Evolutionary conservation across 352 stramenopile genomes (phyloP).

Genomic region (Achlya hypogyna): DNA sequence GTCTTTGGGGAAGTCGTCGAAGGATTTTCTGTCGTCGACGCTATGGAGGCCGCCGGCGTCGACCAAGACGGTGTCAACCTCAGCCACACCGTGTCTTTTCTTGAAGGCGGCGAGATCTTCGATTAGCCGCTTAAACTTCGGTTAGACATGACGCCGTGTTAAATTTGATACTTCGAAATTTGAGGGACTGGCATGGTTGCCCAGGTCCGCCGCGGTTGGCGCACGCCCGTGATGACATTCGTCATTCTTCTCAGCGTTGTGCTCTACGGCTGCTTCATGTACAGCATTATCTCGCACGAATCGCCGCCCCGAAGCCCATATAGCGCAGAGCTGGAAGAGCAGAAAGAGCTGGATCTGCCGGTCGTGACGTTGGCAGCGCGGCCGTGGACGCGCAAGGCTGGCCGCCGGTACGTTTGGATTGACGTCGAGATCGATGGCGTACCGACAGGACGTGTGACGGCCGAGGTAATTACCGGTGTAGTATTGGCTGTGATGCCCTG

Average conservation of each 20-base stretch:
- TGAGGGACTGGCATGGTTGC: too few relatives aligned
- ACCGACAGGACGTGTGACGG: conserved; percentile 3
- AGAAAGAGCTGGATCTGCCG: background rate
- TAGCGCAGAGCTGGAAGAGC: too few relatives aligned
- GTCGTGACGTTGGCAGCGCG: too few relatives aligned
- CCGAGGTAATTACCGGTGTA: conserved; percentile 11
- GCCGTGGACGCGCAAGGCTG: conserved; percentile 3
- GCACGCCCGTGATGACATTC: too few relatives aligned
- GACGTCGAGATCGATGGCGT: conserved; percentile 18
- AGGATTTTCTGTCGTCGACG: conserved; percentile 72
- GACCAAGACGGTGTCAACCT: conserved; percentile 48
- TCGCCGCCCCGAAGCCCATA: too few relatives aligned
- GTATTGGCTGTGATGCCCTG: background rate
- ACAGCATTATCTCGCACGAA: background rate
- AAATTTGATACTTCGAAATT: too few relatives aligned
- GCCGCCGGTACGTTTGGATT: conserved; percentile 19
- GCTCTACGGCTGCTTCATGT: conserved; percentile 3
- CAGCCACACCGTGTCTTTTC: conserved; percentile 66
- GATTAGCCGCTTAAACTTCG: conserved; percentile 5
- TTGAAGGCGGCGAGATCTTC: conserved; percentile 61
- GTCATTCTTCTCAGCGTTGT: too few relatives aligned
- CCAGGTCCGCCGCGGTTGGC: too few relatives aligned
- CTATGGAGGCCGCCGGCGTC: conserved; percentile 66
- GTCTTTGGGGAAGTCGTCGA: conserved; percentile 82
- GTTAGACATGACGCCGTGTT: too few relatives aligned